These are phyloP conservation scores for Priceomyces melissophilus DNA, from an alignment of 805 yeast species.

Conservation along the genomic window DNA sequence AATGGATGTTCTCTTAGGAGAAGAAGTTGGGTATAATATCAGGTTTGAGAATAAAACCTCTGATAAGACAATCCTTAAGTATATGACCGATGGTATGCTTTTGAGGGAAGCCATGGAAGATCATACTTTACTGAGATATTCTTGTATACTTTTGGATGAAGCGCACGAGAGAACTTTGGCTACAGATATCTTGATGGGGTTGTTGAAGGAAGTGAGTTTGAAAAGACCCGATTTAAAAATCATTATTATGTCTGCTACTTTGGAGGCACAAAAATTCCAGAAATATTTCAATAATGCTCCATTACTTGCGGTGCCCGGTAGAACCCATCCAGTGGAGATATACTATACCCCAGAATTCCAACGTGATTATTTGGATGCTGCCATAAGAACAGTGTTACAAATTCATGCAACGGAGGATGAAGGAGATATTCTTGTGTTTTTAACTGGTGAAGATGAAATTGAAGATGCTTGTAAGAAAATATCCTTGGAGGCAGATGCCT, in stretches of 20 bases:
- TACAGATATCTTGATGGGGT: conserved; percentile 95
- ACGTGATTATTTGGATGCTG: conserved; percentile 90
- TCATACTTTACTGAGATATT: conserved; percentile 72
- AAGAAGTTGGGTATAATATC: conserved; percentile 92
- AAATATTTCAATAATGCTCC: conserved; percentile 88
- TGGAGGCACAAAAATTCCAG: conserved; percentile 96
- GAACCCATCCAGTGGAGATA: conserved; percentile 96
- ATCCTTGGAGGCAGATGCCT: conserved; percentile 81
- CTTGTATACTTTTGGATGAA: conserved; percentile 92
- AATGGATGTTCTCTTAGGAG: conserved; percentile 89
- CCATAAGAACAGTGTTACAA: conserved; percentile 91
- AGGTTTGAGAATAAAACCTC: conserved; percentile 91
- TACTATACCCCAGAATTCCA: conserved; percentile 97
- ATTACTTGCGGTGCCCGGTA: conserved; percentile 91
- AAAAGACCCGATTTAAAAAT: conserved; percentile 87
- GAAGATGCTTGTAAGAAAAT: conserved; percentile 94
- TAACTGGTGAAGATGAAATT: conserved; percentile 97
- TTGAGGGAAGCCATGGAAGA: conserved; percentile 97
- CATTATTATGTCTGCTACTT: conserved; percentile 95
- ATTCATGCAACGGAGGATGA: conserved; percentile 95
- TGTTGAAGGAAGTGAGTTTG: conserved; percentile 73
- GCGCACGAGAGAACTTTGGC: conserved; percentile 98
- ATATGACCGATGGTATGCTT: conserved; percentile 99
- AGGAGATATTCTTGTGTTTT: conserved; percentile 82
- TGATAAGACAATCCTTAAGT: conserved; percentile 76